A percentile compares a stretch with the other conserved stretches of the same genome.
Evolutionary conservation across 306 rosid genomes (phyloP).

Genomic region (Fragaria iinumae): DNA sequence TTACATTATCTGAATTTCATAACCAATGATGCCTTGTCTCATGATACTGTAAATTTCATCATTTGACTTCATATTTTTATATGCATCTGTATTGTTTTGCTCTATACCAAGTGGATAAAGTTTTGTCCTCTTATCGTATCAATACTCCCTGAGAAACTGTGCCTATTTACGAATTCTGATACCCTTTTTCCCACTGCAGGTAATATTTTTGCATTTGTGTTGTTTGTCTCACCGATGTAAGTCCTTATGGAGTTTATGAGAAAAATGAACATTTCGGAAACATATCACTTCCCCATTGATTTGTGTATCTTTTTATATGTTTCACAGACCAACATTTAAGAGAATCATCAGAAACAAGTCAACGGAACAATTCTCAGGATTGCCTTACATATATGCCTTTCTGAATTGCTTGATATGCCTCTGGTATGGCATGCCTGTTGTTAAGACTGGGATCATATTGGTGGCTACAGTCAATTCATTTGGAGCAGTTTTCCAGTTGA

Average conservation of each 20-base stretch:
- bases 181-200: conserved; percentile 30
- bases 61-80: background rate
- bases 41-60: background rate
- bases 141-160: too few relatives aligned
- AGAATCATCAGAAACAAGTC: conserved; percentile 41
- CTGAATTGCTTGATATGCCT: conserved; percentile 43
- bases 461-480: conserved; percentile 43
- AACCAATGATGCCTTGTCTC: background rate
- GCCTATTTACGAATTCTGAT: background rate
- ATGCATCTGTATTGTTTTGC: background rate
- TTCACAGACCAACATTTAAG: conserved; percentile 39
- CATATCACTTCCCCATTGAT: background rate
- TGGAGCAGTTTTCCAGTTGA: conserved; percentile 37
- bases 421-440: conserved; percentile 34
- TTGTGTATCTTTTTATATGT: background rate
- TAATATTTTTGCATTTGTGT: conserved; percentile 36
- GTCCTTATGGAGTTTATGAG: background rate
- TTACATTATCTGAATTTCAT: background rate
- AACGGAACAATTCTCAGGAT: conserved; percentile 42
- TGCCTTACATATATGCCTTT: conserved; percentile 42
- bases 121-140: background rate
- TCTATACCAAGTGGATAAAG: background rate
- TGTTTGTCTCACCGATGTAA: conserved; percentile 47
- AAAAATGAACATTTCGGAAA: background rate
- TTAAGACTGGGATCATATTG: conserved; percentile 28